phyloP scores from a whole-genome alignment of 1,284 basidiomycete species.

The Volvariella surrecta region DNA sequence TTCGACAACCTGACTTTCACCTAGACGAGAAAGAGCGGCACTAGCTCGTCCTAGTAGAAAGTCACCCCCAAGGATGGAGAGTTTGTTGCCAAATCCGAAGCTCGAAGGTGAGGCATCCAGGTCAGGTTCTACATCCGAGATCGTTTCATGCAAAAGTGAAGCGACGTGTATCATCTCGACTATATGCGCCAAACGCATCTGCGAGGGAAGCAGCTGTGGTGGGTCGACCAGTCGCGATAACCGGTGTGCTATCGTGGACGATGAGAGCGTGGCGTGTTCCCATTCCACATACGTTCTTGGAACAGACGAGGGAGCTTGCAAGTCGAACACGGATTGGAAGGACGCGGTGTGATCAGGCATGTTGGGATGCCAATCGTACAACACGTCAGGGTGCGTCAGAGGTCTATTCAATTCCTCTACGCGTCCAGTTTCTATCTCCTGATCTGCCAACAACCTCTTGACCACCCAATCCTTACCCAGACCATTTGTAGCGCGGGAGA shows the following conservation, averaged over 20 bases:
- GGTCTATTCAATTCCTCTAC: slow-evolving; percentile 55
- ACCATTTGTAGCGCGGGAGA: slow-evolving; percentile 90
- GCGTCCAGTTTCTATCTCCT: slow-evolving; percentile 45
- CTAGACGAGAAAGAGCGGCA: slow-evolving; percentile 81
- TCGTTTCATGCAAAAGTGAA: slow-evolving; percentile 92
- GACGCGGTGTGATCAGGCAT: slow-evolving; percentile 59
- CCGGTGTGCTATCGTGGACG: slow-evolving; percentile 17
- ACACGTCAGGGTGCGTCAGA: slow-evolving; percentile 62
- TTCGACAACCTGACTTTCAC: slow-evolving; percentile 87
- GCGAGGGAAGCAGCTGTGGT: slow-evolving; percentile 65
- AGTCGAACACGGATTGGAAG: slow-evolving; percentile 32
- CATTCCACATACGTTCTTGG: no score
- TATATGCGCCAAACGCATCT: slow-evolving; percentile 90
- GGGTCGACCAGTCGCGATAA: slow-evolving; percentile 20
- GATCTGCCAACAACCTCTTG: slow-evolving; percentile 38
- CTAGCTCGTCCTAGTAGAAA: slow-evolving; percentile 92
- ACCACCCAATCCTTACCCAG: slow-evolving; percentile 57
- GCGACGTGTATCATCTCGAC: slow-evolving; percentile 99
- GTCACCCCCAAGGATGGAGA: slow-evolving; percentile 91
- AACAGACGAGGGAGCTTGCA: slow-evolving; percentile 20
- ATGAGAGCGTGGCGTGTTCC: slow-evolving; percentile 13
- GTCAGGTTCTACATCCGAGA: slow-evolving; percentile 76
- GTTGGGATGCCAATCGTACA: slow-evolving; percentile 81
- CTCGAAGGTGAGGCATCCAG: background rate
- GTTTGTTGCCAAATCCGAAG: slow-evolving; percentile 86